Conservation (phyloP, 768 basidiomycete genomes). For the Russula abietina region DNA sequence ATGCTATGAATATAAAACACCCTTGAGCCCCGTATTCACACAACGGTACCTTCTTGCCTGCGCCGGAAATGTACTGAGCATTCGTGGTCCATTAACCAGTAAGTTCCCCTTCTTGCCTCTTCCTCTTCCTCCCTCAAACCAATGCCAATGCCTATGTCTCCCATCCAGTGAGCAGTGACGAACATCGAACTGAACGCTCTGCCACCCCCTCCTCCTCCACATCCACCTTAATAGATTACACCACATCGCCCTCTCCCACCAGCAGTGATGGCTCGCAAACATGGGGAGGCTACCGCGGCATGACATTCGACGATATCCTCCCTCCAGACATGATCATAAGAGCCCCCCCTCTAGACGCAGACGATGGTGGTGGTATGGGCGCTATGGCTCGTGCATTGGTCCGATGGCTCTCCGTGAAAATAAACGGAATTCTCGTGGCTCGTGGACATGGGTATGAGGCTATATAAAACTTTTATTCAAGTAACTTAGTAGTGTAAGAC, state of each 20-base stretch:
- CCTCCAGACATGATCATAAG: conserved; percentile 3
- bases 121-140: too few species aligned
- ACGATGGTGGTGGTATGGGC: not conserved
- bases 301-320: conserved; percentile 15
- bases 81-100: too few species aligned
- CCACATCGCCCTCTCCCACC: not conserved
- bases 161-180: not conserved
- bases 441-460: not conserved
- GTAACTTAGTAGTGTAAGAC: too few species aligned
- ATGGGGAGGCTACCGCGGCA: conserved; percentile 8
- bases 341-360: conserved; percentile 11
- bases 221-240: not conserved
- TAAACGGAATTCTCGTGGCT: not conserved
- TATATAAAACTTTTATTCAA: not conserved
- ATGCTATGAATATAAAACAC: too few species aligned
- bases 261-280: not conserved
- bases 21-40: too few species aligned
- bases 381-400: conserved; percentile 1
- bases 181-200: not conserved
- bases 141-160: too few species aligned
- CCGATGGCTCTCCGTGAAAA: not conserved
- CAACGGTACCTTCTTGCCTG: too few species aligned
- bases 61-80: too few species aligned
- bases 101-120: too few species aligned
- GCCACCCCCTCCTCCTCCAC: not conserved